These are phyloP conservation scores for Pinus tabuliformis DNA, from an alignment of 75 land plant genomes.

Conservation along the genomic window DNA sequence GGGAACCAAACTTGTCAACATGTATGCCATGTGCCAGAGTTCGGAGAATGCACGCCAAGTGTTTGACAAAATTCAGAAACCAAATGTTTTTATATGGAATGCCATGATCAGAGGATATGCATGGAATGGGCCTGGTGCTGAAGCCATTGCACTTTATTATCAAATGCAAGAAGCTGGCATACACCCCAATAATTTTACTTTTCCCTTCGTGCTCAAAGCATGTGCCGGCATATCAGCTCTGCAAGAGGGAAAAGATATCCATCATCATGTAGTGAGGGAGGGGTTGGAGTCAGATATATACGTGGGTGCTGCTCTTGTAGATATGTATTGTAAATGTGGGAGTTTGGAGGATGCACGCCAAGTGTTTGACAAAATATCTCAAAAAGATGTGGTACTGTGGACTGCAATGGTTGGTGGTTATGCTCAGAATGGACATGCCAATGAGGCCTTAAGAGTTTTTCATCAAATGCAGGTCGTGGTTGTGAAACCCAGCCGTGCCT, in stretches of 20 bases:
- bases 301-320: slow-evolving; percentile 14
- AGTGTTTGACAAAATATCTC: slow-evolving; percentile 16
- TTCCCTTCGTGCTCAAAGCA: slow-evolving; percentile 14
- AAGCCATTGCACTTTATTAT: slow-evolving; percentile 11
- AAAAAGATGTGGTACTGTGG: slow-evolving; percentile 9
- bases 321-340: slow-evolving; percentile 22
- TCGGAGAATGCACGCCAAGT: too few relatives aligned
- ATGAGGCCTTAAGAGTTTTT: slow-evolving; percentile 8
- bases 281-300: slow-evolving; percentile 5
- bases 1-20: not conserved
- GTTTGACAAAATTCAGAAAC: too few relatives aligned
- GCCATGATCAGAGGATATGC: slow-evolving; percentile 13
- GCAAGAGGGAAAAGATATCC: slow-evolving; percentile 9
- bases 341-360: slow-evolving; percentile 9
- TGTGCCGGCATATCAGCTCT: slow-evolving; percentile 6
- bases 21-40: too few relatives aligned
- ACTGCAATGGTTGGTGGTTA: slow-evolving; percentile 17
- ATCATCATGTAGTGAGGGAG: not conserved
- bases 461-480: not conserved
- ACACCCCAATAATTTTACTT: slow-evolving; percentile 17
- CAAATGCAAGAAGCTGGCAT: slow-evolving; percentile 11
- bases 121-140: slow-evolving; percentile 7
- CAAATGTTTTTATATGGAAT: slow-evolving; percentile 11
- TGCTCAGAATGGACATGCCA: slow-evolving; percentile 7
- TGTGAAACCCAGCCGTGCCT: slow-evolving; percentile 17